Base-by-base conservation (phyloP, 2,329 filamentous ascomycete species). In the Xylaria multiplex region DNA sequence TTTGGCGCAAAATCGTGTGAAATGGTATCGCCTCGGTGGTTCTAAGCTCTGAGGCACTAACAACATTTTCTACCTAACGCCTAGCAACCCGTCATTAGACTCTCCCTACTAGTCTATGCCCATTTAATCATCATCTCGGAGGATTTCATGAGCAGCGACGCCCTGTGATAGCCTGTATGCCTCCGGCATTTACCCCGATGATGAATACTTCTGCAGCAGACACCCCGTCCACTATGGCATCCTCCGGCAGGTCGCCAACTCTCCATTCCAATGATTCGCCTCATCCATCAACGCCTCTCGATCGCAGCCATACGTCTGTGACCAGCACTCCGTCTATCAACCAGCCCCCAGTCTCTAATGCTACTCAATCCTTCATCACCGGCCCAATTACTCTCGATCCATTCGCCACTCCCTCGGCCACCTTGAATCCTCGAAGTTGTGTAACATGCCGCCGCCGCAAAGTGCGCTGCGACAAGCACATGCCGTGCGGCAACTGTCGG, bases 391-490 rank as follows among this genome's bases (percentile, higher is more conserved):
- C 75, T 1, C 74, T 77, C 59, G 74, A 76, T 42, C 76, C 76
- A 16, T 74, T 68, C 54, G 69, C 72, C 30, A 73, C 74, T 3
- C 76, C 76, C 6, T 76, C 76, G 4, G 71, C 72, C 6, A 64
- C 70, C 24, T 66, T 78, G 14, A 78, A 78, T 35, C 76, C 77
- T 8, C 71, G 77, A 48, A 82, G 81, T 30, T 86, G 84, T 69
- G 81, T 85, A 16, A 86, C 83, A 32, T 86, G 84, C 72, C 77
- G 85, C 3, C 78, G 81, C 52, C 79, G 86, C 50, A 89, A 89
- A 74, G 91, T 93, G 61, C 90, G 90, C 73, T 93, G 91, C 82
- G 90, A 93, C 81, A 93, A 93, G 81, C 84, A 87, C 73, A 88
- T 92, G 82, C 90, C 91, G 16, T 93, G 91, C 77, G 88, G 88